phyloP scores from a whole-genome alignment of 2,329 filamentous ascomycete species.

The Bipolaris oryzae region DNA sequence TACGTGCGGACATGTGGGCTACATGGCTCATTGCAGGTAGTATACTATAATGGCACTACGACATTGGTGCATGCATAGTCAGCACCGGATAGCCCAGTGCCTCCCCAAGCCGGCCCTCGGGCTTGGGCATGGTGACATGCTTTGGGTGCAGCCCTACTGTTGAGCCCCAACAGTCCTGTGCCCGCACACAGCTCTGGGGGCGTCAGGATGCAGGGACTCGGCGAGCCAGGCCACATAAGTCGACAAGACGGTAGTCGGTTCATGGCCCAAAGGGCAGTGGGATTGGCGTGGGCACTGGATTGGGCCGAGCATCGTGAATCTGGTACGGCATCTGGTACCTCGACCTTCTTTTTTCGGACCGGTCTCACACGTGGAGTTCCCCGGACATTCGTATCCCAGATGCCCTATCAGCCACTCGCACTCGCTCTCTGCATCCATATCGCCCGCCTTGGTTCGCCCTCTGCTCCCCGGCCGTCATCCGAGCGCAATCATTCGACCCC shows the following conservation, averaged over 20 bases:
- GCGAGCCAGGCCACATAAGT: neutral
- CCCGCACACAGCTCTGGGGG: neutral
- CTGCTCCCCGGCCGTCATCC: conserved; percentile 3
- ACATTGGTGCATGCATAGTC: neutral
- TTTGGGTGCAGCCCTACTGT: neutral
- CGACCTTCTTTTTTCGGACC: conserved; percentile 14
- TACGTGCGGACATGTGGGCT: too few species aligned
- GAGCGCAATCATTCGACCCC: too few species aligned
- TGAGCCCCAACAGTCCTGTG: neutral
- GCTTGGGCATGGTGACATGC: too few species aligned
- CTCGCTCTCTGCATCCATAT: conserved; percentile 6
- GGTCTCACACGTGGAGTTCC: conserved; percentile 16
- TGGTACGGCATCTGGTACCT: conserved; percentile 1
- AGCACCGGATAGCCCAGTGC: neutral
- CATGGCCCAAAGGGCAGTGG: neutral
- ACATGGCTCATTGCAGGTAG: neutral
- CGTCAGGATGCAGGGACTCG: neutral
- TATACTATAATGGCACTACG: neutral
- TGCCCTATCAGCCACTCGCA: conserved; percentile 3
- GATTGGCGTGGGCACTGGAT: conserved; percentile 1
- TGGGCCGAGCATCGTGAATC: conserved; percentile 2
- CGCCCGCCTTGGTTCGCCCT: conserved; percentile 13
- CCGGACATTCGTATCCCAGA: conserved; percentile 8
- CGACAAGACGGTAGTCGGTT: neutral
- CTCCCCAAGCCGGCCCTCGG: neutral